Conservation (phyloP, 169 alveolate genomes). For the Sarcocystis neurona region DNA sequence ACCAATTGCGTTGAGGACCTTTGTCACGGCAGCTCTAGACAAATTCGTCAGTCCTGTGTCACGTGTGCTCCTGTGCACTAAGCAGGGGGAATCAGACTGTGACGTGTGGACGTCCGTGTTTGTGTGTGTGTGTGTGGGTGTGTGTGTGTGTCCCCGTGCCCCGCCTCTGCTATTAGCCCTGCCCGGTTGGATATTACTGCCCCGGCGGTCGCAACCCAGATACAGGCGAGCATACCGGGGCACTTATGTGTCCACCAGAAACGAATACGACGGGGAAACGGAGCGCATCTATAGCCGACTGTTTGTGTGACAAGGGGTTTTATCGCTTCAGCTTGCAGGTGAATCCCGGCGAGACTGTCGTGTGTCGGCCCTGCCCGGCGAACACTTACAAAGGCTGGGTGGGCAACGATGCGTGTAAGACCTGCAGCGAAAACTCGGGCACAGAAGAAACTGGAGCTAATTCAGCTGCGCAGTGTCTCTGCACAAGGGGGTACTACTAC, state of each 20-base stretch:
- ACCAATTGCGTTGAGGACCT: too few relatives aligned
- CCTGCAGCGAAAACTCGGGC: constrained; percentile 77
- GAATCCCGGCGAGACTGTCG: constrained; percentile 22
- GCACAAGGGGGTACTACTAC: constrained; percentile 79
- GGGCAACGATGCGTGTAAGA: constrained; percentile 78
- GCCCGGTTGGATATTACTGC: constrained; percentile 82
- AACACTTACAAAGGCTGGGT: constrained; percentile 72
- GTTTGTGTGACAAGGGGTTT: constrained; percentile 69
- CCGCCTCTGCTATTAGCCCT: constrained; percentile 71
- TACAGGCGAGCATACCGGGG: neutral
- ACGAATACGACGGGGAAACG: constrained; percentile 64
- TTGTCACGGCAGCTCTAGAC: too few relatives aligned
- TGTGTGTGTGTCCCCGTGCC: constrained; percentile 68
- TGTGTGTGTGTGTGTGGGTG: constrained; percentile 73
- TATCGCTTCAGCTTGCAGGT: neutral
- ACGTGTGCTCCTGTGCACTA: too few relatives aligned
- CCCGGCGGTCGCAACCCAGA: constrained; percentile 71
- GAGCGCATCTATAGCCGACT: constrained; percentile 55
- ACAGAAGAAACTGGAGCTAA: constrained; percentile 78
- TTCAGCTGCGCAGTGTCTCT: constrained; percentile 76
- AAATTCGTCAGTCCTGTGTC: too few relatives aligned
- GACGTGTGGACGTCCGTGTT: too few relatives aligned
- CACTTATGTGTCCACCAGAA: constrained; percentile 61
- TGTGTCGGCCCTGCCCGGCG: constrained; percentile 75
- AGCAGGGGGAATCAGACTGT: too few relatives aligned